Evolutionary conservation across 495 filamentous ascomycete genomes (phyloP).

Genomic region (Talaromyces thailandensis): DNA sequence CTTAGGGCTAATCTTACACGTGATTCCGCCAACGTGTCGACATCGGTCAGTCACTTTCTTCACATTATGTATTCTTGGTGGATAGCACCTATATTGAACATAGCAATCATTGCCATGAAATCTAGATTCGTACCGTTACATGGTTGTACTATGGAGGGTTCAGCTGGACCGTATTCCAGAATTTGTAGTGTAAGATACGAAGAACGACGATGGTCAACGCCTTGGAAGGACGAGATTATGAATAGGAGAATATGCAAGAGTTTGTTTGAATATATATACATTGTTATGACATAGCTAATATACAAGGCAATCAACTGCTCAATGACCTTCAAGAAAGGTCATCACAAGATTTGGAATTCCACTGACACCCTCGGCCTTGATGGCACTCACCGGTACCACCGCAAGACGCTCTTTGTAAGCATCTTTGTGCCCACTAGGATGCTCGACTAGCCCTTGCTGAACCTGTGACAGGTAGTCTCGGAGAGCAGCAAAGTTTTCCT

Average conservation of each 20-base stretch:
- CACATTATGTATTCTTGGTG: no score
- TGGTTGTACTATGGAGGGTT: no score
- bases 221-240: no score
- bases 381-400: slow-evolving; percentile 81
- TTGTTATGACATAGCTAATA: slow-evolving; percentile 8
- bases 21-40: no score
- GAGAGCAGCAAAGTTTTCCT: slow-evolving; percentile 64
- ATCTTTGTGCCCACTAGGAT: slow-evolving; percentile 61
- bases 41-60: no score
- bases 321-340: slow-evolving; percentile 49
- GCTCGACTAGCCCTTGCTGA: slow-evolving; percentile 44
- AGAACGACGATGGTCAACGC: no score
- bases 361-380: slow-evolving; percentile 72
- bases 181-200: no score
- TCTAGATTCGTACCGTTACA: no score
- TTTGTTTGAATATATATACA: neutral
- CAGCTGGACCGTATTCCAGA: no score
- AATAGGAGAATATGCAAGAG: neutral
- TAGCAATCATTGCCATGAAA: no score
- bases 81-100: no score
- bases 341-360: slow-evolving; percentile 71
- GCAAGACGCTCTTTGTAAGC: slow-evolving; percentile 57
- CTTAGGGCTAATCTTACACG: no score
- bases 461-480: slow-evolving; percentile 58
- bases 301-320: slow-evolving; percentile 1